Conservation (phyloP, 2,329 filamentous ascomycete species). For the Fonsecaea erecta region DNA sequence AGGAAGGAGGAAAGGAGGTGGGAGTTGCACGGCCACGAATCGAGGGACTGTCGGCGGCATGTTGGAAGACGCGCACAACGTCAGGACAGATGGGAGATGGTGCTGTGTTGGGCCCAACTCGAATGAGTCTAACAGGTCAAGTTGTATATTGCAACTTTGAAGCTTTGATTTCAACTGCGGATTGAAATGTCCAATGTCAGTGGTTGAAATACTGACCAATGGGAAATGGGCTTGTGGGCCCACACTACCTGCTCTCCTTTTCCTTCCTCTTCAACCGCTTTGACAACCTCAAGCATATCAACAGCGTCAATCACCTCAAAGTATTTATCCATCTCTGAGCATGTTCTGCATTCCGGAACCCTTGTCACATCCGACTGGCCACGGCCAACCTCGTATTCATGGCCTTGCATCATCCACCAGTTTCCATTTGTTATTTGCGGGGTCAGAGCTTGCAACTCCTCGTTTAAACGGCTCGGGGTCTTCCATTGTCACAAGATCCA, state of each 20-base stretch:
- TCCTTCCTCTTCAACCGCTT: not conserved
- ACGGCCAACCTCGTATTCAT: conserved; percentile 8
- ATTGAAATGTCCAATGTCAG: not conserved
- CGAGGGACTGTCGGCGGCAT: conserved; percentile 33
- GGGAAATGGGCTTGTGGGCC: not conserved
- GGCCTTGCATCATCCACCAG: not conserved
- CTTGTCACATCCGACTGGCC: not conserved
- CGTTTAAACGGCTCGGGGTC: not conserved
- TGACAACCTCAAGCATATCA: not conserved
- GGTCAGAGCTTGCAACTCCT: conserved; percentile 7
- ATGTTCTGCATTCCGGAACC: not conserved
- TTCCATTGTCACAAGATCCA: not conserved
- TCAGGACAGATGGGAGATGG: not conserved
- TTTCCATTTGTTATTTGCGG: conserved; percentile 6
- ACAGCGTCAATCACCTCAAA: not conserved
- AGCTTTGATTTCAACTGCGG: not conserved
- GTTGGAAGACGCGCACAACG: conserved; percentile 21
- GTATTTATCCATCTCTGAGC: not conserved
- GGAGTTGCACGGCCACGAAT: conserved; percentile 32
- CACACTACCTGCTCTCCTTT: not conserved
- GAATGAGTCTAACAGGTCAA: not conserved
- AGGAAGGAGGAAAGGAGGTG: conserved; percentile 39
- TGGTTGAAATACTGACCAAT: not conserved
- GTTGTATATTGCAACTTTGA: not conserved
- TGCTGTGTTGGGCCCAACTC: not conserved